Base-by-base conservation (phyloP, 2,329 filamentous ascomycete species). In the Apiospora sp. region DNA sequence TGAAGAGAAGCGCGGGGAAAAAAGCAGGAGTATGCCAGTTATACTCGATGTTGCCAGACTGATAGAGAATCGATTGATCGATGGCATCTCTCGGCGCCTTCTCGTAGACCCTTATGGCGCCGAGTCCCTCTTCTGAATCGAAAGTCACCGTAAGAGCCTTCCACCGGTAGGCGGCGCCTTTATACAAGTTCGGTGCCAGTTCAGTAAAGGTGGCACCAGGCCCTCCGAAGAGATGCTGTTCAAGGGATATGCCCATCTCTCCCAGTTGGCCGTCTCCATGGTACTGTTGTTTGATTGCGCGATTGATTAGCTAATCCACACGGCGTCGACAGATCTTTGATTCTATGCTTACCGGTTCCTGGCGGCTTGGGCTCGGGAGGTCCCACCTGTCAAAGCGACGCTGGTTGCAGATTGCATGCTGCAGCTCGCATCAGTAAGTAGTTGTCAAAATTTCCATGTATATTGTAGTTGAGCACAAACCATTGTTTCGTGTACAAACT, bases 51-150 rank as follows among this genome's bases (percentile, higher is more conserved):
- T 4, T 12, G 16, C 3, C 10, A 19, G 8, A 10, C 0, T 6
- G 14, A 3, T n/a, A 1, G 3, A 61, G 2, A 6, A 4, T 5
- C 19, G 0, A 5, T 22, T 1, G 0, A 22, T n/a, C 19, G 34
- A 13, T 1, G 12, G 34, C 58, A 64, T 64, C 58, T n/a, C 8
- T 41, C 10, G 19, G 19, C 19, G 8, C 22, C 6, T 41, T 19
- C 1, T 6, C 5, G 58, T 64, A 64, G 30, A 0, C 6, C n/a
- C 34, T 24, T 10, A 13, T 4, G 3, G 58, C 4, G 8, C 1
- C 1, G 58, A 1, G 8, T 8, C 37, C 12, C 4, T 64, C 19
- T 4, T 41, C 58, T 2, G 12, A 3, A 1, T 12, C 4, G 49
- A 27, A 5, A 41, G 7, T 1, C 5, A 1, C 1, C 4, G 14